phyloP scores from a whole-genome alignment of 768 basidiomycete species.

The Gelatoporia subvermispora region DNA sequence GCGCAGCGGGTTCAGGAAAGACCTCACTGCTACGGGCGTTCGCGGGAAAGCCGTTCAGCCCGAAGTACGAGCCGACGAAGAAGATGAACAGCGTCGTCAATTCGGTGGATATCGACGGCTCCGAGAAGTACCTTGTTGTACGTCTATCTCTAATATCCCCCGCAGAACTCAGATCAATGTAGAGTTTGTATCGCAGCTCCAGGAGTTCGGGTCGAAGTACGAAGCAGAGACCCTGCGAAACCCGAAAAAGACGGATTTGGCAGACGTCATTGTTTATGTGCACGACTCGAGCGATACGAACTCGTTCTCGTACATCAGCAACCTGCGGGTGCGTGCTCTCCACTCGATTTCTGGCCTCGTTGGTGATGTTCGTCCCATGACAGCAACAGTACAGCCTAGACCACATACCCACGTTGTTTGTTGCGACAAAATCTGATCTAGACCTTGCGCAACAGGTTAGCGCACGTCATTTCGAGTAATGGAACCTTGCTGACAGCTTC shows the following conservation, averaged over 20 bases:
- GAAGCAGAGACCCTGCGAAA: slow-evolving; percentile 88
- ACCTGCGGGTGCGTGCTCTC: slow-evolving; percentile 66
- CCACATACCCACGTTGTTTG: slow-evolving; percentile 92
- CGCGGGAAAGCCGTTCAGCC: slow-evolving; percentile 72
- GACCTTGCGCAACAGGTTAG: slow-evolving; percentile 91
- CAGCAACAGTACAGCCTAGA: slow-evolving; percentile 98
- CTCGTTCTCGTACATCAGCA: slow-evolving; percentile 97
- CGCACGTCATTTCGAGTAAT: slow-evolving; percentile 1
- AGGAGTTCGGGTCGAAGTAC: slow-evolving; percentile 96
- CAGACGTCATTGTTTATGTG: slow-evolving; percentile 93
- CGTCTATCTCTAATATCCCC: slow-evolving; percentile 28
- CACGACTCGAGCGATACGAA: slow-evolving; percentile 98
- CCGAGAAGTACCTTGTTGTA: slow-evolving; percentile 95
- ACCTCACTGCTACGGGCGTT: slow-evolving; percentile 83
- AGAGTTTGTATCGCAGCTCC: slow-evolving; percentile 50
- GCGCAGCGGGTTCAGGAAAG: slow-evolving; percentile 95
- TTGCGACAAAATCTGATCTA: slow-evolving; percentile 98
- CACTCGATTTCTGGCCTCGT: slow-evolving; percentile 8
- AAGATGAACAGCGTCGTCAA: slow-evolving; percentile 92
- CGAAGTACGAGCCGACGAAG: slow-evolving; percentile 82
- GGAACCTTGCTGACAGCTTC: not conserved
- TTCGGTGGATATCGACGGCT: slow-evolving; percentile 89
- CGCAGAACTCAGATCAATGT: not conserved
- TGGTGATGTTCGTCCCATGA: slow-evolving; percentile 8
- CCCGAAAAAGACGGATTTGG: slow-evolving; percentile 85